phyloP scores from a whole-genome alignment of 2,329 filamentous ascomycete species.

The Ceratocystis diversiconidia region DNA sequence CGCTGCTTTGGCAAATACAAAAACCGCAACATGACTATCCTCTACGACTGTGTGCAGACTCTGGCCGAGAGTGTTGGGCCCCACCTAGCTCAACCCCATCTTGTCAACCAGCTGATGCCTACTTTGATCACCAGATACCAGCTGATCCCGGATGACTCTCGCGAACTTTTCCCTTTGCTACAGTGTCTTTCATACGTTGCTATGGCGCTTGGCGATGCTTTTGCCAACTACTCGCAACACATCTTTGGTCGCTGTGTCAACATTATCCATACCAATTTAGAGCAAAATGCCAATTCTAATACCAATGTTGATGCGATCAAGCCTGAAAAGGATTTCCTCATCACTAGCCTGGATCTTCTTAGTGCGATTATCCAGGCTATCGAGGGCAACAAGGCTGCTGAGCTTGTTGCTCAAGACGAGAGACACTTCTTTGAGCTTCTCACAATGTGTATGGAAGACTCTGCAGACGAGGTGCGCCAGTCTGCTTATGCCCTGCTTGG shows the following conservation, averaged over 20 bases:
- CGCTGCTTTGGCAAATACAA: conserved; percentile 90
- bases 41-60: conserved; percentile 97
- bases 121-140: conserved; percentile 80
- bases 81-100: conserved; percentile 61
- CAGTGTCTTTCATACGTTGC: conserved; percentile 94
- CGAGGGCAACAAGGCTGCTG: conserved; percentile 54
- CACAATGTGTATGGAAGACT: conserved; percentile 82
- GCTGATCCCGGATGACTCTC: conserved; percentile 71
- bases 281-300: conserved; percentile 58
- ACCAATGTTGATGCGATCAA: conserved; percentile 56
- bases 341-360: conserved; percentile 85
- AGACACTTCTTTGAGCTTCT: conserved; percentile 83
- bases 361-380: conserved; percentile 89
- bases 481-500: conserved; percentile 90
- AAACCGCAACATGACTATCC: conserved; percentile 95
- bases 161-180: conserved; percentile 87
- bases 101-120: conserved; percentile 83
- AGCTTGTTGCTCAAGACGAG: conserved; percentile 60
- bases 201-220: conserved; percentile 66
- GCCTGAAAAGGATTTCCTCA: conserved; percentile 92
- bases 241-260: conserved; percentile 80
- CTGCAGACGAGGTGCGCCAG: conserved; percentile 82
- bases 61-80: conserved; percentile 81
- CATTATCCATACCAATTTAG: conserved; percentile 82
- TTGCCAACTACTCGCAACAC: conserved; percentile 70